phyloP scores from a whole-genome alignment of 2,329 filamentous ascomycete genomes.

The Cercospora sesami region DNA sequence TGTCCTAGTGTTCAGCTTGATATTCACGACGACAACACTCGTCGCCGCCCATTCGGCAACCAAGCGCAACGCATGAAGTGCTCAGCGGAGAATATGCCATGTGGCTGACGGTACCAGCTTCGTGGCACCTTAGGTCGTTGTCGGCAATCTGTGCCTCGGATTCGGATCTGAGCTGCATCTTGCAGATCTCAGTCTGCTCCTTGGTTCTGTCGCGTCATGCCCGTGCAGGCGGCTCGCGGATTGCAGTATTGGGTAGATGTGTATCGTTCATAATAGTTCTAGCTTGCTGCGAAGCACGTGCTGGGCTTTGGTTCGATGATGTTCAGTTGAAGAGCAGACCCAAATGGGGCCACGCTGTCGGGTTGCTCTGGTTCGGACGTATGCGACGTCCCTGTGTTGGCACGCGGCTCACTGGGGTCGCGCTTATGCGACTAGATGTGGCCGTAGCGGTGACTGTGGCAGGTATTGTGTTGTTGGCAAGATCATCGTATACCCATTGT shows the following conservation, averaged over 20 bases:
- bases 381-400: background rate
- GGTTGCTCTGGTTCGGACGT: background rate
- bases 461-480: background rate
- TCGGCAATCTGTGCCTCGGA: background rate
- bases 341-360: background rate
- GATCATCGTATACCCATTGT: background rate
- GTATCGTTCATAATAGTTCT: background rate
- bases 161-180: slow-evolving; percentile 2
- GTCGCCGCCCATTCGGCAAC: background rate
- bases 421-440: background rate
- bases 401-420: background rate
- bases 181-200: background rate
- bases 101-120: background rate
- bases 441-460: background rate
- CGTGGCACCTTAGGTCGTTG: background rate
- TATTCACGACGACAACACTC: too few relatives aligned
- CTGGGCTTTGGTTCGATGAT: background rate
- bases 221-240: background rate
- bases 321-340: background rate
- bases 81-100: background rate
- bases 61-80: background rate
- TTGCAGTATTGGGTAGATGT: background rate
- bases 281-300: background rate
- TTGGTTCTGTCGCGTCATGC: background rate
- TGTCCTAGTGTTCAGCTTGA: background rate